phyloP scores from a whole-genome alignment of 805 yeast species.

The Myxozyma udenii region DNA sequence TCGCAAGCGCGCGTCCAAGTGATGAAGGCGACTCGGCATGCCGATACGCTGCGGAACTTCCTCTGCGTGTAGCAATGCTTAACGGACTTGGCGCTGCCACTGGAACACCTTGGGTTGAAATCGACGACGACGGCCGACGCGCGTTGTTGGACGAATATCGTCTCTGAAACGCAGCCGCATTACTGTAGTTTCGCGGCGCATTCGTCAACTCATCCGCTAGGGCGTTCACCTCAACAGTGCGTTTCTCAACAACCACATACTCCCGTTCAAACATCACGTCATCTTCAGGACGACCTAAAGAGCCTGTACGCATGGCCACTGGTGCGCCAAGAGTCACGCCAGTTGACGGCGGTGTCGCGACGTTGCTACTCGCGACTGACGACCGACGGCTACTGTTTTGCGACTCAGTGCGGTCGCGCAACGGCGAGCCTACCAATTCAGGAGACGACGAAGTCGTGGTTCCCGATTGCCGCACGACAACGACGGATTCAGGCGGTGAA shows the following conservation, averaged over 20 bases:
- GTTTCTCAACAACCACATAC: slow-evolving; percentile 90
- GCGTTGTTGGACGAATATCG: slow-evolving; percentile 14
- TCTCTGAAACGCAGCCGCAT: slow-evolving; percentile 10
- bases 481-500: neutral
- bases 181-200: slow-evolving; percentile 14
- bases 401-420: neutral
- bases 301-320: neutral
- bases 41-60: slow-evolving; percentile 4
- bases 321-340: neutral
- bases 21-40: slow-evolving; percentile 67
- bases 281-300: slow-evolving; percentile 26
- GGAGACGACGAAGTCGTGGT: neutral
- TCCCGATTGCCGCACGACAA: neutral
- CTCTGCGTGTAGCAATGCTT: neutral
- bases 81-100: neutral
- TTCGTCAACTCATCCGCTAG: slow-evolving; percentile 84
- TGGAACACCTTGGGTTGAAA: neutral
- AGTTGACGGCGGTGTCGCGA: neutral
- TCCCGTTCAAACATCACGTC: slow-evolving; percentile 58
- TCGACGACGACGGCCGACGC: slow-evolving; percentile 4
- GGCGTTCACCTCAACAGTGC: slow-evolving; percentile 92
- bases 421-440: neutral
- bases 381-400: neutral
- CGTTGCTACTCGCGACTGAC: neutral
- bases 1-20: slow-evolving; percentile 76